Evolutionary conservation across 2,329 filamentous ascomycete genomes (phyloP), one percentile per base, ranked within the genome.

Genomic region (Colletotrichum sp.): DNA sequence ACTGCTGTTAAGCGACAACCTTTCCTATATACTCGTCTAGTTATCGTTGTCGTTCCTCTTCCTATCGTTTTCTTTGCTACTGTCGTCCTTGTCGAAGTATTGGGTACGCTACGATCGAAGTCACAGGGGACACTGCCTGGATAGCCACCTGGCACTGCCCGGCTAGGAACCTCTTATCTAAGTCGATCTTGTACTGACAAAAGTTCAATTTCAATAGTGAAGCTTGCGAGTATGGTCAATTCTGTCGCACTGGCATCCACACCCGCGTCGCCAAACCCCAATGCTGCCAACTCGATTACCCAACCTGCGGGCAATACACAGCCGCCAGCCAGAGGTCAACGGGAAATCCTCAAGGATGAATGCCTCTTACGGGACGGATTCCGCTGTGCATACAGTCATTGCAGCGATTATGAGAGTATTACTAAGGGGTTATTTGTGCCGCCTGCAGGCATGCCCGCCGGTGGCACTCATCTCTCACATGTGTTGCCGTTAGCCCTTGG

Each of bases 251-350:
- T 36, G 18, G 24, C 24, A 43, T 43, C 39, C 39, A 36, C 32
- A 64, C 30, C 60, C 30, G n/a, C 12, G 12, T 64, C n/a, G 32
- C 60, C 32, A 3, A 24, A 24, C n/a, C 6, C 6, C 18, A 9
- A 64, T 39, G 60, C 60, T 16, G 32, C 60, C 16, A 61, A 8
- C 59, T 6, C 18, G 15, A 61, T 8, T 13, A 18, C 60, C 24
- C 21, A 18, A 26, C 6, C 1, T 0, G 12, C n/a, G 30, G 15
- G 28, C n/a, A 9, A 63, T 21, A 10, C 36, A 0, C 60, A 36
- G 6, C 16, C 32, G 0, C 0, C 60, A 18, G 21, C 16, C 30
- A 64, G 32, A 6, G 16, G 32, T 7, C 60, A 0, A 26, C 12
- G 15, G n/a, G 30, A 26, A 0, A 36, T 12, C 3, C n/a, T 64